Evolutionary conservation across 768 basidiomycete genomes (phyloP).

Genomic region (Leccinellum luteum): DNA sequence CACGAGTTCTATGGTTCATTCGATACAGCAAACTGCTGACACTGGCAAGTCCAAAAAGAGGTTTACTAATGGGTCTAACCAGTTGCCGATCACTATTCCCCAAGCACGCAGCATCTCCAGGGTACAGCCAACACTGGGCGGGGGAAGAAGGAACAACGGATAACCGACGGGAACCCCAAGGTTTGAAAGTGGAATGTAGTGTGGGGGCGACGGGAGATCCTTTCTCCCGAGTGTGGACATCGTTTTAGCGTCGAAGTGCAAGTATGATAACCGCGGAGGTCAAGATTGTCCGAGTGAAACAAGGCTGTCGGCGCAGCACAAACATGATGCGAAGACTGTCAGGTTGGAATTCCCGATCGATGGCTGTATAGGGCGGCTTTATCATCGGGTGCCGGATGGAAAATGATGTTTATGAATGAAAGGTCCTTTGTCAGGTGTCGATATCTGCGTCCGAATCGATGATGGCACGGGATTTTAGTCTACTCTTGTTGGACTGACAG

Average conservation of each 20-base stretch:
- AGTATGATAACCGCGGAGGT: background rate
- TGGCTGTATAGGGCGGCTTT: background rate
- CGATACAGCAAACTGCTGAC: background rate
- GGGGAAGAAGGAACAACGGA: background rate
- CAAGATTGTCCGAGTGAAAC: background rate
- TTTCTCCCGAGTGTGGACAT: background rate
- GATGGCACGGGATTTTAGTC: slow-evolving; percentile 2
- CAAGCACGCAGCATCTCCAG: background rate
- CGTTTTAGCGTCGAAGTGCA: background rate
- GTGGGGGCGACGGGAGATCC: background rate
- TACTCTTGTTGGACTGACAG: background rate
- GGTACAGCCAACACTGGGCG: background rate
- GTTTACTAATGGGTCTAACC: background rate
- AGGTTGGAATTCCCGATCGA: background rate
- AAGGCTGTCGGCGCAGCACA: background rate
- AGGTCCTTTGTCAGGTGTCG: slow-evolving; percentile 3
- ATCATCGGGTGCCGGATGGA: background rate
- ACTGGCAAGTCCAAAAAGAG: background rate
- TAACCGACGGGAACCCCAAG: too few relatives aligned
- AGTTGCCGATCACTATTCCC: background rate
- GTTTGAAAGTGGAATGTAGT: too few relatives aligned
- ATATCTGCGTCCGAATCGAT: slow-evolving; percentile 8
- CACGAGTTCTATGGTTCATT: background rate
- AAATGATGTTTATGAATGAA: slow-evolving; percentile 8
- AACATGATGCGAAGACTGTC: background rate